Conservation (phyloP, 495 filamentous ascomycete genomes). For the Penicillium diatomitis region DNA sequence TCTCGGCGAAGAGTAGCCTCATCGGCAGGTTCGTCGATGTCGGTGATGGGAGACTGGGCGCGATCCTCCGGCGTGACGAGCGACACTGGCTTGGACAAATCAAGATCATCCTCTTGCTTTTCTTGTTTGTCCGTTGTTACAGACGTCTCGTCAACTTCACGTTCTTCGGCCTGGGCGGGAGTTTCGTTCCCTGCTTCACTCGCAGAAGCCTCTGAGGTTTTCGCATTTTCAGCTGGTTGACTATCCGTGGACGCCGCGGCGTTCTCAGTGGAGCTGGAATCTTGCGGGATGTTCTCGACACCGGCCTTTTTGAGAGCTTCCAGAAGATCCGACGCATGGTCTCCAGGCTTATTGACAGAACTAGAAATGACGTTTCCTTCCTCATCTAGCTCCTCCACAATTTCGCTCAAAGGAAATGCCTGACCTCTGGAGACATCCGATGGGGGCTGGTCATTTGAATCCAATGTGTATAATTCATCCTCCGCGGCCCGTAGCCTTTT, state of each 20-base stretch:
- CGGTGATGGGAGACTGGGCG: slow-evolving; percentile 20
- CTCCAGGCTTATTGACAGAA: slow-evolving; percentile 49
- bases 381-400: slow-evolving; percentile 86
- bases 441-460: slow-evolving; percentile 18
- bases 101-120: slow-evolving; percentile 1
- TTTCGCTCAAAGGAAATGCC: slow-evolving; percentile 70
- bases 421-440: slow-evolving; percentile 6
- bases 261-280: slow-evolving; percentile 5
- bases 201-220: neutral
- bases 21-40: slow-evolving; percentile 62
- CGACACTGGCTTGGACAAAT: slow-evolving; percentile 13
- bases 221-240: neutral
- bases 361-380: slow-evolving; percentile 73
- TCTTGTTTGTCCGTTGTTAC: neutral
- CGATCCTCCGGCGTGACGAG: slow-evolving; percentile 16
- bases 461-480: slow-evolving; percentile 50
- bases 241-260: neutral
- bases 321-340: slow-evolving; percentile 50
- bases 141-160: too few species aligned
- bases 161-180: too few species aligned
- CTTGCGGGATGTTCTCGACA: slow-evolving; percentile 40
- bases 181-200: neutral
- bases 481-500: slow-evolving; percentile 62
- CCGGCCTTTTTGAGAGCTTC: slow-evolving; percentile 65
- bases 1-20: slow-evolving; percentile 74